Evolutionary conservation across 768 basidiomycete genomes (phyloP).

Genomic region (Lactarius hatsudake): DNA sequence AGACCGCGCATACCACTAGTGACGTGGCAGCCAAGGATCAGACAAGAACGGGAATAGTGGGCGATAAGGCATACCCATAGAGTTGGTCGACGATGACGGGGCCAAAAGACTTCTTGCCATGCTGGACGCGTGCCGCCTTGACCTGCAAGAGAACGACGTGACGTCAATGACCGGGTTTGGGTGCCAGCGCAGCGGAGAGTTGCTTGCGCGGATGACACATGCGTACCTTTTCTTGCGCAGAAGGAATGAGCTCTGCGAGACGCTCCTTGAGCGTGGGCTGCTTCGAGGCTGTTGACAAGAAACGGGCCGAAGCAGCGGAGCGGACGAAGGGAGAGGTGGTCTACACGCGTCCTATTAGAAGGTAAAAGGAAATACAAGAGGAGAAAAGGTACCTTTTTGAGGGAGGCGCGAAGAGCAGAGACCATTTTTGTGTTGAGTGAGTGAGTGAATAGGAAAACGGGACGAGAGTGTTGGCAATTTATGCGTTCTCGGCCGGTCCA

Average conservation of each 20-base stretch:
- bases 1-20: constrained; percentile 81
- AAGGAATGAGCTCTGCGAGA: constrained; percentile 89
- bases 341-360: constrained; percentile 15
- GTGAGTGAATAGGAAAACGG: background rate
- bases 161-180: constrained; percentile 10
- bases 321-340: constrained; percentile 49
- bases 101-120: constrained; percentile 93
- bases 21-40: constrained; percentile 20
- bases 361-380: constrained; percentile 28
- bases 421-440: constrained; percentile 30
- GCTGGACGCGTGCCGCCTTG: constrained; percentile 75
- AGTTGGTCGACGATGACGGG: constrained; percentile 89
- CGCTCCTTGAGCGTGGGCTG: constrained; percentile 86
- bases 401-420: constrained; percentile 35
- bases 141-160: constrained; percentile 50
- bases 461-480: background rate
- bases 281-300: constrained; percentile 64
- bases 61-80: constrained; percentile 59
- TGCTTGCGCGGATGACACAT: constrained; percentile 2
- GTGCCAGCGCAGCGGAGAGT: background rate
- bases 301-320: constrained; percentile 52
- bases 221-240: constrained; percentile 70
- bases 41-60: background rate
- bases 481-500: background rate
- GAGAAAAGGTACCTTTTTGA: constrained; percentile 36